These are phyloP conservation scores for Mortierella sp. DNA, from an alignment of 371 early-diverging fungal species.

Conservation along the genomic window DNA sequence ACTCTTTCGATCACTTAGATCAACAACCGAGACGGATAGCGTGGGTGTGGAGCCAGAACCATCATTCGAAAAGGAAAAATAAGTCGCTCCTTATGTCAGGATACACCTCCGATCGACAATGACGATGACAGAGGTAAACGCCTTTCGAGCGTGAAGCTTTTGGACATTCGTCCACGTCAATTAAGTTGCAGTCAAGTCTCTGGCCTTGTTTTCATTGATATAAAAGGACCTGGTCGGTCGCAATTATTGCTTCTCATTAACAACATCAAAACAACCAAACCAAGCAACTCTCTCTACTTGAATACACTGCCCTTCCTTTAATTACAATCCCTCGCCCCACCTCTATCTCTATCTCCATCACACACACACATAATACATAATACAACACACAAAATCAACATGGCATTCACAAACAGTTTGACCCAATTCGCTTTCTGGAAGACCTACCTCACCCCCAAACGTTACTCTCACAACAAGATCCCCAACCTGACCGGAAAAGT, in stretches of 20 bases:
- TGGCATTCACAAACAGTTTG: neutral
- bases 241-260: neutral
- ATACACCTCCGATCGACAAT: neutral
- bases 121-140: neutral
- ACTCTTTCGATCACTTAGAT: neutral
- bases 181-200: neutral
- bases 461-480: conserved; percentile 56
- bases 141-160: neutral
- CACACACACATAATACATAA: neutral
- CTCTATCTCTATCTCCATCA: no score
- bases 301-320: no score
- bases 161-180: neutral
- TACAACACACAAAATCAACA: neutral
- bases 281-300: neutral
- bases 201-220: neutral
- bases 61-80: neutral
- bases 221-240: neutral
- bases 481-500: conserved; percentile 72
- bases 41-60: neutral
- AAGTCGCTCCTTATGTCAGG: neutral
- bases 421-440: conserved; percentile 2
- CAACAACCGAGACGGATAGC: no score
- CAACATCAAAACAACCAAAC: neutral
- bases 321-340: neutral
- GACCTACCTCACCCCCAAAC: neutral